Base-by-base conservation (phyloP, 176 grass and related monocot genomes). In the Musa beccarii region DNA sequence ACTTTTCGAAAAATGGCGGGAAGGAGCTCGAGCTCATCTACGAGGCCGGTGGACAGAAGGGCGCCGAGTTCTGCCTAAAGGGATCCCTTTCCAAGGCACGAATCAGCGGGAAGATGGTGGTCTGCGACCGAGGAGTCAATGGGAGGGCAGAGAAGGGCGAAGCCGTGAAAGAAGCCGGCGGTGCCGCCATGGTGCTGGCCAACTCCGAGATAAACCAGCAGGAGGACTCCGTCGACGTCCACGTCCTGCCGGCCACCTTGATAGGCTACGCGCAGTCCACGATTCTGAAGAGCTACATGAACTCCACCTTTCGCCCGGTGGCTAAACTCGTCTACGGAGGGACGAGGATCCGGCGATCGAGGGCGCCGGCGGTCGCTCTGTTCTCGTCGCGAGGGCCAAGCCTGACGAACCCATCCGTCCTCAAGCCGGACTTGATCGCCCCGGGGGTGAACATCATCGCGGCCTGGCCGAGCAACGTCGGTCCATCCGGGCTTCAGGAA, bases 381-480 rank as follows among this genome's bases (percentile, higher is more conserved):
- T 97, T 97, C 90, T 92, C 93, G 1, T 83, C 77, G 12, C 87
- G 90, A 1, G 90, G 85, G 51, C 93, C 93, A 53, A 97, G 87
- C 88, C 7, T 84, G 78, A 93, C 85, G n/a, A 93, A 86, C 80
- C 90, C 93, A 25, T 88, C 87, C 1, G 78, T 93, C 49, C 71
- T 97, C 49, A 93, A 97, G 83, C 90, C 87, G 1, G 93, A 97
- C 78, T 72, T 93, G 53, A 66, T 93, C 66, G 87, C 90, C 5
- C 93, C 90, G 4, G 84, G 93, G 11, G 87, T 93, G 28, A 93
- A 97, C 87, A 97, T 97, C 83, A 93, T 97, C 59, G 93, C 93
- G n/a, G 93, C 87, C 11, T 96, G 93, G 90, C 93, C 90, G 0
- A 87, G 75, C 0, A 89, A 76, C 82, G 67, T 96, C 0, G 90